These are phyloP conservation scores for Penstemon davidsonii DNA, from an alignment of 257 asterid species.

Conservation along the genomic window DNA sequence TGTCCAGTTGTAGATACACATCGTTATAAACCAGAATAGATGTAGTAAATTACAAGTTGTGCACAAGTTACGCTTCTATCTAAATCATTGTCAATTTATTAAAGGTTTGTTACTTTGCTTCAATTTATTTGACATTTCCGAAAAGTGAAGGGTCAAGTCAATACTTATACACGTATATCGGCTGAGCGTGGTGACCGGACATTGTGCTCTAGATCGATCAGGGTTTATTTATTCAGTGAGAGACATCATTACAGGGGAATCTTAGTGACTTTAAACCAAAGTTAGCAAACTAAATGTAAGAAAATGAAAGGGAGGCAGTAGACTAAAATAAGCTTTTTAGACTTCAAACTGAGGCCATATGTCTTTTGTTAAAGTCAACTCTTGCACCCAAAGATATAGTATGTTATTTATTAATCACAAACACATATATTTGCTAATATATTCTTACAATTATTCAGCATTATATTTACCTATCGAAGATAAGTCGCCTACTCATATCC, in stretches of 20 bases:
- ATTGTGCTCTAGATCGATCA: background rate
- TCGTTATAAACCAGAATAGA: background rate
- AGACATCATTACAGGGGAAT: background rate
- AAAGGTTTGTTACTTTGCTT: background rate
- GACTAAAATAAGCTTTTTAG: constrained; percentile 13
- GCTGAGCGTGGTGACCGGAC: constrained; percentile 15
- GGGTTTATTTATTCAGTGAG: background rate
- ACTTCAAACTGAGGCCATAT: constrained; percentile 15
- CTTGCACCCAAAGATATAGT: background rate
- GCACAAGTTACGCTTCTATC: background rate
- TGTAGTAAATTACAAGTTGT: background rate
- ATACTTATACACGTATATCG: background rate
- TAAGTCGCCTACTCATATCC: background rate
- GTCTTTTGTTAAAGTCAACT: constrained; percentile 33
- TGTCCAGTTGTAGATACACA: background rate
- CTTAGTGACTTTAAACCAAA: too few species aligned
- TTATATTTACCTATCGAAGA: constrained; percentile 14
- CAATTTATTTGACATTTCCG: background rate
- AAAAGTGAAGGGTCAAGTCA: constrained; percentile 21
- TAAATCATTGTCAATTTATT: too few species aligned
- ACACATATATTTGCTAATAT: constrained; percentile 12
- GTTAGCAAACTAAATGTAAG: background rate
- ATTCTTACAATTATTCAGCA: constrained; percentile 19
- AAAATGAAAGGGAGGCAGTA: background rate
- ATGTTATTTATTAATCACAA: background rate